Conservation (phyloP, 768 basidiomycete genomes). For the Amanita rimosa region DNA sequence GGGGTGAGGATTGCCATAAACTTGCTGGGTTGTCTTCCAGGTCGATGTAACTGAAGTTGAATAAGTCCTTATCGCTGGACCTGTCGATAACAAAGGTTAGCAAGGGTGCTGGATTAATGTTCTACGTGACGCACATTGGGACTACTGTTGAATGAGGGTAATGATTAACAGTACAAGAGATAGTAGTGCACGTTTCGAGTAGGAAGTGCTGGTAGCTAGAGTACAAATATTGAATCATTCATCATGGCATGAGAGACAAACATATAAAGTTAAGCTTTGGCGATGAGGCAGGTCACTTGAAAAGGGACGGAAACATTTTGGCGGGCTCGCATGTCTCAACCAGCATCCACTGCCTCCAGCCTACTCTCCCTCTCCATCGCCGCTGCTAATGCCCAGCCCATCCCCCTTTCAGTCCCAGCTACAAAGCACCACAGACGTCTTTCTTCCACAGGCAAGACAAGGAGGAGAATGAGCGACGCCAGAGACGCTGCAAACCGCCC, state of each 20-base stretch:
- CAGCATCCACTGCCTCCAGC: conserved; percentile 19
- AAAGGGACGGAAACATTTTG: conserved; percentile 2
- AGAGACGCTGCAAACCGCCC: conserved; percentile 67
- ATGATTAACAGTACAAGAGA: too few relatives aligned
- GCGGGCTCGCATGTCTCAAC: conserved; percentile 5
- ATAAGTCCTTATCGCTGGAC: too few relatives aligned
- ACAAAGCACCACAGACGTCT: conserved; percentile 54
- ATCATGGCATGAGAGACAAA: too few relatives aligned
- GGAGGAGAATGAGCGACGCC: conserved; percentile 68
- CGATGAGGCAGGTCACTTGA: not conserved
- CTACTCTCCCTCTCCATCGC: conserved; percentile 62
- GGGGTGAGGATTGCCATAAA: not conserved
- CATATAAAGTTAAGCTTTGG: too few relatives aligned
- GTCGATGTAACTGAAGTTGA: too few relatives aligned
- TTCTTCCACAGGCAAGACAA: conserved; percentile 58
- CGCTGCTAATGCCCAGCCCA: conserved; percentile 38
- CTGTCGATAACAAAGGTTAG: too few relatives aligned
- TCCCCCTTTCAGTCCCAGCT: conserved; percentile 18
- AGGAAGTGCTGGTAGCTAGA: too few relatives aligned
- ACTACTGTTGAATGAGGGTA: too few relatives aligned
- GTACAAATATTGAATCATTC: too few relatives aligned
- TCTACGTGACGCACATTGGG: too few relatives aligned
- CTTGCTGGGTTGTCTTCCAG: not conserved
- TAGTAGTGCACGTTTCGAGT: too few relatives aligned
- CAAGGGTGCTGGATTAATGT: too few relatives aligned